These are phyloP conservation scores for Cardamine occulta DNA, from an alignment of 345 rosid species.

Conservation along the genomic window DNA sequence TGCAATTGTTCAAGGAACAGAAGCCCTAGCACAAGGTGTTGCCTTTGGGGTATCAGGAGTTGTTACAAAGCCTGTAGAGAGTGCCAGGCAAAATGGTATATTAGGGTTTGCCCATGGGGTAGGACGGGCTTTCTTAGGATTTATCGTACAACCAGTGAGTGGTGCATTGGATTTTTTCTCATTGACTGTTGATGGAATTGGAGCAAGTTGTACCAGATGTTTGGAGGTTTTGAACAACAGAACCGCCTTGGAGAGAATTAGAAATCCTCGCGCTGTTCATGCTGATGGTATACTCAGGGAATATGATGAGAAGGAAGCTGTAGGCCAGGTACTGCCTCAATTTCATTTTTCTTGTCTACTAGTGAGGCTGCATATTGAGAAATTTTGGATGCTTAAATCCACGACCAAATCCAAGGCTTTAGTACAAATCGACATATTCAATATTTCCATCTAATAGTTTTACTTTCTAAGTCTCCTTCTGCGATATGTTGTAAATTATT, in stretches of 20 bases:
- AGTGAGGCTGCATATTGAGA: slow-evolving; percentile 23
- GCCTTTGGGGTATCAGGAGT: slow-evolving; percentile 99
- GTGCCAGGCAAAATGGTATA: slow-evolving; percentile 86
- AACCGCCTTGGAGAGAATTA: slow-evolving; percentile 66
- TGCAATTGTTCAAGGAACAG: slow-evolving; percentile 93
- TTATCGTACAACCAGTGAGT: slow-evolving; percentile 88
- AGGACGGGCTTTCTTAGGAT: slow-evolving; percentile 85
- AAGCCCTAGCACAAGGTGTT: slow-evolving; percentile 97
- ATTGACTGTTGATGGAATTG: slow-evolving; percentile 92
- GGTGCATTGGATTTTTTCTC: slow-evolving; percentile 98
- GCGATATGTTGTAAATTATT: slow-evolving; percentile 3
- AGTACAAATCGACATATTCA: slow-evolving; percentile 7
- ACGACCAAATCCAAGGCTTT: slow-evolving; percentile 4
- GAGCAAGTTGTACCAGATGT: slow-evolving; percentile 93
- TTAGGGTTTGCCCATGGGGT: slow-evolving; percentile 95
- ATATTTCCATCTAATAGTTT: slow-evolving; percentile 10
- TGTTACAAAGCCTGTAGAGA: slow-evolving; percentile 91
- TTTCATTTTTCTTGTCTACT: slow-evolving; percentile 12
- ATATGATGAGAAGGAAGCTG: slow-evolving; percentile 86
- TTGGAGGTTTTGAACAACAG: slow-evolving; percentile 73
- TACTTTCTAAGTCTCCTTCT: slow-evolving; percentile 6
- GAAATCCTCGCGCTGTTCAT: slow-evolving; percentile 90
- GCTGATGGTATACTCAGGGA: slow-evolving; percentile 79
- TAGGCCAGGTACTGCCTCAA: slow-evolving; percentile 72
- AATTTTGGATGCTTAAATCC: slow-evolving; percentile 11